Percentiles rank a stretch among this genome's conserved stretches.
phyloP scores from a whole-genome alignment of 108 stramenopile species.

The Cylindrotheca fusiformis region DNA sequence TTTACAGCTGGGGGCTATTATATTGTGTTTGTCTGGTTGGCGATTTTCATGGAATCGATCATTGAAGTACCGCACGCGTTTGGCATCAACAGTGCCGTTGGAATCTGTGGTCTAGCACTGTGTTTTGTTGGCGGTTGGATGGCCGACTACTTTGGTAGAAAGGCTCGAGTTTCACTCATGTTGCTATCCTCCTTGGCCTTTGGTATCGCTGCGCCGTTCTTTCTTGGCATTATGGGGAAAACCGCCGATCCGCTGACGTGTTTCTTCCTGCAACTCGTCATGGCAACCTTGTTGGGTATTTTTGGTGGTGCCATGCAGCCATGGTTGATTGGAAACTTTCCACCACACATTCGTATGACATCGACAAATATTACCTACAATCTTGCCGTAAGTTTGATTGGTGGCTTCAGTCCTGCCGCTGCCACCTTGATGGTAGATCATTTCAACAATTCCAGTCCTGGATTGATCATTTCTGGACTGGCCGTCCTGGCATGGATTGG shows the following conservation, averaged over 20 bases:
- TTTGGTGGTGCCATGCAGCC: slow-evolving; percentile 63
- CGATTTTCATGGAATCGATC: slow-evolving; percentile 32
- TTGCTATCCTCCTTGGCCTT: slow-evolving; percentile 33
- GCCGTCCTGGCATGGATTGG: background rate
- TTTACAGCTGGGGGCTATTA: slow-evolving; percentile 24
- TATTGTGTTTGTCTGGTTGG: slow-evolving; percentile 48
- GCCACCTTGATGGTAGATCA: slow-evolving; percentile 31
- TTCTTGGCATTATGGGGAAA: slow-evolving; percentile 36
- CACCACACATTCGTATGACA: slow-evolving; percentile 50
- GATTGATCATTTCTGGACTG: background rate
- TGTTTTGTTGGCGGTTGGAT: slow-evolving; percentile 46
- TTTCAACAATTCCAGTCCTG: background rate
- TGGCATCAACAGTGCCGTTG: slow-evolving; percentile 42
- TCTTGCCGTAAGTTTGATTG: slow-evolving; percentile 51
- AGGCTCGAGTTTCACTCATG: slow-evolving; percentile 50
- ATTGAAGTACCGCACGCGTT: background rate
- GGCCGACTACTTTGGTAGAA: slow-evolving; percentile 45
- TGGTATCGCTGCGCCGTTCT: slow-evolving; percentile 42
- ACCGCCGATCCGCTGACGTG: slow-evolving; percentile 26
- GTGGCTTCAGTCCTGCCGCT: slow-evolving; percentile 55
- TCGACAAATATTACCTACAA: slow-evolving; percentile 59
- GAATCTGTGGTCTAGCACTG: slow-evolving; percentile 52
- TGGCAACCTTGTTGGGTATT: slow-evolving; percentile 55
- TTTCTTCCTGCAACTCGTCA: slow-evolving; percentile 49
- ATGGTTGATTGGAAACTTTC: slow-evolving; percentile 70